Evolutionary conservation across 2,329 filamentous ascomycete species (phyloP).

Genomic region (Exophiala sideris): DNA sequence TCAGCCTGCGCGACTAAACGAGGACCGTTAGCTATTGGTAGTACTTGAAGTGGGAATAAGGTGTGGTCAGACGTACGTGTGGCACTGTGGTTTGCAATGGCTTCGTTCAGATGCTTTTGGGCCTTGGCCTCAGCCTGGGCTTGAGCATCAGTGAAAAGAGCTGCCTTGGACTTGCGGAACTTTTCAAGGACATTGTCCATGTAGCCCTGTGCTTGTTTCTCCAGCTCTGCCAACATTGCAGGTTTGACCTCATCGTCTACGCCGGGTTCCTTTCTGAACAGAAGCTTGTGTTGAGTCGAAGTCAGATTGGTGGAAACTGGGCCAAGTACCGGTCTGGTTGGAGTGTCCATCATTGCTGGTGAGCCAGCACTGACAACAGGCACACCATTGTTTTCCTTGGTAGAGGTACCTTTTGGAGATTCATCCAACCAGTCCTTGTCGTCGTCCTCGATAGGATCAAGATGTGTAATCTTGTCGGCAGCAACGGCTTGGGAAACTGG

Average conservation of each 20-base stretch:
- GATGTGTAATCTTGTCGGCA: neutral
- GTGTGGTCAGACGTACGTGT: neutral
- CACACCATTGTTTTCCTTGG: neutral
- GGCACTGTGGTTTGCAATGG: neutral
- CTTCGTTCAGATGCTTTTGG: too few species aligned
- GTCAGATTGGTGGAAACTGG: conserved; percentile 7
- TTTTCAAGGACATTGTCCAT: conserved; percentile 18
- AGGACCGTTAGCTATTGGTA: too few species aligned
- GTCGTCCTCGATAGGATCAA: conserved; percentile 1
- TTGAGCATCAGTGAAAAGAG: neutral
- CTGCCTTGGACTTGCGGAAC: conserved; percentile 5
- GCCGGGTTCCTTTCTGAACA: conserved; percentile 1
- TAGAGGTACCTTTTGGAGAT: neutral
- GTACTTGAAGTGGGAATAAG: too few species aligned
- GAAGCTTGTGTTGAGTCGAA: conserved; percentile 10
- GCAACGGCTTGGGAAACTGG: neutral
- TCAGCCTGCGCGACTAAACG: neutral
- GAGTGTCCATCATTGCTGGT: neutral
- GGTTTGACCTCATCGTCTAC: neutral
- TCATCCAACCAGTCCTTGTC: neutral
- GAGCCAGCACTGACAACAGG: neutral
- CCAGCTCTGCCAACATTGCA: neutral
- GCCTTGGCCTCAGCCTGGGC: neutral
- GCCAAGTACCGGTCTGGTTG: neutral
- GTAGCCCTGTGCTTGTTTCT: conserved; percentile 7